Conservation (phyloP, 768 basidiomycete species). For the Lepiota brunneoincarnata region DNA sequence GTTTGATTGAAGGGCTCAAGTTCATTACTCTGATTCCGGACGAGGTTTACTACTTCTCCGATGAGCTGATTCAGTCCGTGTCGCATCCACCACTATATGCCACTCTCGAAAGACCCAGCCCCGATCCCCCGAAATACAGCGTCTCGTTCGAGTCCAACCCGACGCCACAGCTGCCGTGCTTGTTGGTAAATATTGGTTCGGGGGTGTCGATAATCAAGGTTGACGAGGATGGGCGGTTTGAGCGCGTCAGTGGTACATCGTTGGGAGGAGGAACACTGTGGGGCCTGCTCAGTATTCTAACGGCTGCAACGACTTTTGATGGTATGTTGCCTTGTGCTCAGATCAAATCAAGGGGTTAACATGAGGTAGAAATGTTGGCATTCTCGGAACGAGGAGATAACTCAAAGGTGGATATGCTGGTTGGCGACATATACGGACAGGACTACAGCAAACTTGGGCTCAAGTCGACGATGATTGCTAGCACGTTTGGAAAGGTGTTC, state of each 20-base stretch:
- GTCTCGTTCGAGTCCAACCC: constrained; percentile 86
- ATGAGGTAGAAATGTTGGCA: constrained; percentile 82
- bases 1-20: constrained; percentile 92
- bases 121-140: constrained; percentile 84
- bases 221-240: constrained; percentile 91
- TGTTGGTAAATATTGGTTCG: constrained; percentile 97
- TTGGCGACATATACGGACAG: constrained; percentile 98
- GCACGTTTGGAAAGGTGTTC: constrained; percentile 98
- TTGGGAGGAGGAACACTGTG: constrained; percentile 96
- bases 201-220: constrained; percentile 98
- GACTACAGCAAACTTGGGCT: constrained; percentile 94
- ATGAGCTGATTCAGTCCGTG: constrained; percentile 83
- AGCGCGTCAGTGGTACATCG: constrained; percentile 96
- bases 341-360: constrained; percentile 9
- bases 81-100: constrained; percentile 27
- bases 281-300: constrained; percentile 92
- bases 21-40: constrained; percentile 95
- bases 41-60: constrained; percentile 98
- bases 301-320: constrained; percentile 94
- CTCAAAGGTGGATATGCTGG: constrained; percentile 94
- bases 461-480: constrained; percentile 97
- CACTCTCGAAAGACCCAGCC: constrained; percentile 77
- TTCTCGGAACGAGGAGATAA: constrained; percentile 95
- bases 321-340: constrained; percentile 52
- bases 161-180: constrained; percentile 87